phyloP scores from a whole-genome alignment of 169 alveolate species.

The Babesia ovata region DNA sequence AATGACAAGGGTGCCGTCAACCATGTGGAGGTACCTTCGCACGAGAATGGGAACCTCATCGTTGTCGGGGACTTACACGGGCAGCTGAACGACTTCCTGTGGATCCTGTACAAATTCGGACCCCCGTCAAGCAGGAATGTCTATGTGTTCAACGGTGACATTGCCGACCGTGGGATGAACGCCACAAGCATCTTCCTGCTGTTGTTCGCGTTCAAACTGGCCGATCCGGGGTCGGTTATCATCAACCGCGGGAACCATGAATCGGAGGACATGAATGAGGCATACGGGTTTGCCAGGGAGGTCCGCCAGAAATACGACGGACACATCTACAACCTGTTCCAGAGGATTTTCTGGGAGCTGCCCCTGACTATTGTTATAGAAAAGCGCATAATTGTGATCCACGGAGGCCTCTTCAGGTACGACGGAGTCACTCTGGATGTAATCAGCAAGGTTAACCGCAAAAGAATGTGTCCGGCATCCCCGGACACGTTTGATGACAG shows the following conservation, averaged over 20 bases:
- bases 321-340: conserved; percentile 84
- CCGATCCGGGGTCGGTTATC: conserved; percentile 83
- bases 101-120: conserved; percentile 88
- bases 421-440: conserved; percentile 83
- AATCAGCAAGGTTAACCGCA: conserved; percentile 81
- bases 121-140: conserved; percentile 85
- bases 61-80: conserved; percentile 90
- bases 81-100: conserved; percentile 87
- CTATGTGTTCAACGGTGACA: conserved; percentile 90
- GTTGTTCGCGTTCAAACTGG: conserved; percentile 84
- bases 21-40: conserved; percentile 45
- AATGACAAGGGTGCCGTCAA: conserved; percentile 59
- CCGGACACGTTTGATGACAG: conserved; percentile 85
- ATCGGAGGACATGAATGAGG: conserved; percentile 88
- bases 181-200: conserved; percentile 86
- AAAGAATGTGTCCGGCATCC: conserved; percentile 85
- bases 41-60: conserved; percentile 62
- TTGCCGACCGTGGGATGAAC: conserved; percentile 89
- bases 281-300: conserved; percentile 88
- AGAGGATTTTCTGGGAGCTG: conserved; percentile 82
- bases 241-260: conserved; percentile 92
- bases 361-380: conserved; percentile 85
- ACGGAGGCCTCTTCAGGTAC: conserved; percentile 89
- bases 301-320: conserved; percentile 85
- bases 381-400: conserved; percentile 84